Conservation (phyloP, 129 eudicot species). For the Pulicaria dysenterica region DNA sequence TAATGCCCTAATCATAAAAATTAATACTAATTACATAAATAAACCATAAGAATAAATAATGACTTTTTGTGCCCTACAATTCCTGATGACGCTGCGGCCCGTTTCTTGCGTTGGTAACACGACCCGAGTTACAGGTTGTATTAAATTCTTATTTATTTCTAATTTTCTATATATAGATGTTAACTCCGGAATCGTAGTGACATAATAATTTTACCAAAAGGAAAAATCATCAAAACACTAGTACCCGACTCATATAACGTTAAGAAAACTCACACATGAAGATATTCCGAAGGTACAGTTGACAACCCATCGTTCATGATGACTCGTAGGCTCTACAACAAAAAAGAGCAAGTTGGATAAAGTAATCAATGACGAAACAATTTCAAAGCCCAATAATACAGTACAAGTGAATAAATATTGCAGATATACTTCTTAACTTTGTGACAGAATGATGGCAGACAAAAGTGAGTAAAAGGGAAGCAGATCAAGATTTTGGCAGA, state of each 20-base stretch:
- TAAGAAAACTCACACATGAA: slow-evolving; percentile 69
- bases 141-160: slow-evolving; percentile 7
- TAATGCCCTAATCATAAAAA: too few relatives aligned
- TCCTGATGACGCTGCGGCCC: too few relatives aligned
- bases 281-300: slow-evolving; percentile 84
- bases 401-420: background rate
- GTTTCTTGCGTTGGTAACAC: too few relatives aligned
- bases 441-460: too few relatives aligned
- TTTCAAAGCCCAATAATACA: background rate
- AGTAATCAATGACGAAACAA: background rate
- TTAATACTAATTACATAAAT: too few relatives aligned
- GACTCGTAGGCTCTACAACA: slow-evolving; percentile 82
- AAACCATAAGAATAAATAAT: too few relatives aligned
- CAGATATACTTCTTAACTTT: background rate
- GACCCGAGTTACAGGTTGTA: too few relatives aligned
- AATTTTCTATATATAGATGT: slow-evolving; percentile 9
- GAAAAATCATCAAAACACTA: background rate
- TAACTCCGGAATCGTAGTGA: slow-evolving; percentile 8
- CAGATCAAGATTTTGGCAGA: too few relatives aligned
- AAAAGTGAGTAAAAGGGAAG: background rate
- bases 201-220: background rate
- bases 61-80: too few relatives aligned
- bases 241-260: background rate
- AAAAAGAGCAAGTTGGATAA: slow-evolving; percentile 27
- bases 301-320: slow-evolving; percentile 96